Conservation (phyloP, 345 rosid species). For the Ceriops decandra region DNA sequence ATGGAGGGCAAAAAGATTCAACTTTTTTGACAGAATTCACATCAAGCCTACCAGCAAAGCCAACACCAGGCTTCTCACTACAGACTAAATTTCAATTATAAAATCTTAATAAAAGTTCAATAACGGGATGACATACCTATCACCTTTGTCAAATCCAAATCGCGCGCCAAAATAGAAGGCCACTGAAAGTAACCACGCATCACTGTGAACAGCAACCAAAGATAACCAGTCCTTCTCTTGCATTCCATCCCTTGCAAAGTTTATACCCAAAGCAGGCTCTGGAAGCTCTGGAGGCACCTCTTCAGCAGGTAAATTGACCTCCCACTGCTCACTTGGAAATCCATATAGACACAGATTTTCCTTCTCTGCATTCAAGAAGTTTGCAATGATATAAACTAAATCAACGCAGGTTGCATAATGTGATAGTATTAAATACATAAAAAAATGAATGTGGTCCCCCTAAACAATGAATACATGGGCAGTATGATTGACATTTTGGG, state of each 20-base stretch:
- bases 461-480: too few relatives aligned
- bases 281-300: constrained; percentile 34
- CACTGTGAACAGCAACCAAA: constrained; percentile 26
- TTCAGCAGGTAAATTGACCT: constrained; percentile 27
- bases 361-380: constrained; percentile 17
- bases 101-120: too few relatives aligned
- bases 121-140: constrained; percentile 11
- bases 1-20: too few relatives aligned
- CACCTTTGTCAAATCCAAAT: constrained; percentile 27
- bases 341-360: constrained; percentile 28
- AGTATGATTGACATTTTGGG: too few relatives aligned
- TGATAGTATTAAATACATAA: too few relatives aligned
- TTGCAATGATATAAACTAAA: background rate
- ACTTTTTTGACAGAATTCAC: too few relatives aligned
- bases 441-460: too few relatives aligned
- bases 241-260: constrained; percentile 28
- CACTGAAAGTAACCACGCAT: constrained; percentile 25
- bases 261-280: constrained; percentile 28
- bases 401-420: too few relatives aligned
- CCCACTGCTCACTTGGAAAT: constrained; percentile 30
- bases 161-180: constrained; percentile 28
- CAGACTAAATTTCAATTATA: background rate
- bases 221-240: constrained; percentile 30
- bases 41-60: background rate
- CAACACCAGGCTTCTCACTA: background rate